Evolutionary conservation across 352 stramenopile species (phyloP).

Genomic region (Phytophthora multivora): DNA sequence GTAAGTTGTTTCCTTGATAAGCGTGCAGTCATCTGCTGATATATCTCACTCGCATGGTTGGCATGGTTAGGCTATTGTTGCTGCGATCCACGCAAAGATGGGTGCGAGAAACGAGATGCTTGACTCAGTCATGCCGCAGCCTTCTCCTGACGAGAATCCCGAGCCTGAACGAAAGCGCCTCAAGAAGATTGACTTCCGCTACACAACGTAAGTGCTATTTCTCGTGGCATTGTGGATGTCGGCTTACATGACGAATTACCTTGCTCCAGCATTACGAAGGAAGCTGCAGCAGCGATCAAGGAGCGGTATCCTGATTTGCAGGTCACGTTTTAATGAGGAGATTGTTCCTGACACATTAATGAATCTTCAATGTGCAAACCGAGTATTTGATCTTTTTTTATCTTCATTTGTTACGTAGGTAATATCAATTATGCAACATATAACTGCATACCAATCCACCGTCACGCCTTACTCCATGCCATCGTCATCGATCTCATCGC

Average conservation of each 20-base stretch:
- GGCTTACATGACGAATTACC: not conserved
- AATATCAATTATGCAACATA: slow-evolving; percentile 11
- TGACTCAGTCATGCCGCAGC: slow-evolving; percentile 24
- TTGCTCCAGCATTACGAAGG: slow-evolving; percentile 74
- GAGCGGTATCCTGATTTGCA: slow-evolving; percentile 64
- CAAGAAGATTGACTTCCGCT: slow-evolving; percentile 91
- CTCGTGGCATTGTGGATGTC: not conserved
- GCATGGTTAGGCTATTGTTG: slow-evolving; percentile 55
- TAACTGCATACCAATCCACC: not conserved
- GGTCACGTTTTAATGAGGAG: slow-evolving; percentile 37
- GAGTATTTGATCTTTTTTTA: not conserved
- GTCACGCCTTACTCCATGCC: slow-evolving; percentile 43
- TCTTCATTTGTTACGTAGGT: not conserved
- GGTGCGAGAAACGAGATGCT: slow-evolving; percentile 47
- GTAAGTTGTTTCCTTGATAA: slow-evolving; percentile 31
- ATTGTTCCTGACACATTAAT: slow-evolving; percentile 4
- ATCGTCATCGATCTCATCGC: slow-evolving; percentile 64
- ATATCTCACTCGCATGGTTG: slow-evolving; percentile 2
- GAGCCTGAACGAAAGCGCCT: slow-evolving; percentile 84
- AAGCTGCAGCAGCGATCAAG: slow-evolving; percentile 70
- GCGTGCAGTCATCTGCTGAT: not conserved
- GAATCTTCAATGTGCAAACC: not conserved
- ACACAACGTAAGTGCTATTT: slow-evolving; percentile 72
- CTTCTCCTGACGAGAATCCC: slow-evolving; percentile 37
- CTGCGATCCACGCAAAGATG: slow-evolving; percentile 84